Evolutionary conservation across 441 rosid genomes (phyloP).

Genomic region (Dalechampia spathulata): DNA sequence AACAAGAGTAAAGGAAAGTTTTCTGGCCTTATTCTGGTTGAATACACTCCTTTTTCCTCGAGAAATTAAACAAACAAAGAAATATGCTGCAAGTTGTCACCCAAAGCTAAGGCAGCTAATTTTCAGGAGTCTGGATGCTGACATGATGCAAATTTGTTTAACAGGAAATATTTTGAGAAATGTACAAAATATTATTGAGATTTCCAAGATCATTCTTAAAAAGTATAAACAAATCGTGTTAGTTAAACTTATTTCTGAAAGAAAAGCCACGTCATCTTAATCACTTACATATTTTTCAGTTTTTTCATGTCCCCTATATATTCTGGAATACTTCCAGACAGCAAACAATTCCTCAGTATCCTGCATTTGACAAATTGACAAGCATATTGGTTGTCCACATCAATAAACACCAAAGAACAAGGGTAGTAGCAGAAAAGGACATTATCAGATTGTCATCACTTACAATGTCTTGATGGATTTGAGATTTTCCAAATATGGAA

Average conservation of each 20-base stretch:
- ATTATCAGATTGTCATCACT: constrained; percentile 34
- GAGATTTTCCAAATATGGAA: constrained; percentile 47
- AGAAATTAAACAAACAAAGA: too few species aligned
- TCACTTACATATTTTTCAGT: constrained; percentile 70
- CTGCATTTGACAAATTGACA: constrained; percentile 30
- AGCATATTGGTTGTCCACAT: neutral
- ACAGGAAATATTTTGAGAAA: too few species aligned
- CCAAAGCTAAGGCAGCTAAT: too few species aligned
- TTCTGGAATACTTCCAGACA: constrained; percentile 55
- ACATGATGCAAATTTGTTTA: too few species aligned
- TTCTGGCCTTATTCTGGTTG: too few species aligned
- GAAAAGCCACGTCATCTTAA: neutral
- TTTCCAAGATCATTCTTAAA: too few species aligned
- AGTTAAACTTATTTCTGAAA: neutral
- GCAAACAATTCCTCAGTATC: constrained; percentile 55
- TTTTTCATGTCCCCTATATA: constrained; percentile 50
- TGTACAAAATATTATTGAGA: too few species aligned
- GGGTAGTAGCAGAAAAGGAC: neutral
- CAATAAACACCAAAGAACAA: neutral
- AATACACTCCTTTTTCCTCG: too few species aligned
- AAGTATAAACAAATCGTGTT: too few species aligned
- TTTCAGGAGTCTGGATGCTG: too few species aligned
- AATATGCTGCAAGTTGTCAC: too few species aligned
- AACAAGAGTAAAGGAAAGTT: too few species aligned
- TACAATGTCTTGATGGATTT: constrained; percentile 64